Conservation (phyloP, 768 basidiomycete genomes). For the Tylopilus sp. region DNA sequence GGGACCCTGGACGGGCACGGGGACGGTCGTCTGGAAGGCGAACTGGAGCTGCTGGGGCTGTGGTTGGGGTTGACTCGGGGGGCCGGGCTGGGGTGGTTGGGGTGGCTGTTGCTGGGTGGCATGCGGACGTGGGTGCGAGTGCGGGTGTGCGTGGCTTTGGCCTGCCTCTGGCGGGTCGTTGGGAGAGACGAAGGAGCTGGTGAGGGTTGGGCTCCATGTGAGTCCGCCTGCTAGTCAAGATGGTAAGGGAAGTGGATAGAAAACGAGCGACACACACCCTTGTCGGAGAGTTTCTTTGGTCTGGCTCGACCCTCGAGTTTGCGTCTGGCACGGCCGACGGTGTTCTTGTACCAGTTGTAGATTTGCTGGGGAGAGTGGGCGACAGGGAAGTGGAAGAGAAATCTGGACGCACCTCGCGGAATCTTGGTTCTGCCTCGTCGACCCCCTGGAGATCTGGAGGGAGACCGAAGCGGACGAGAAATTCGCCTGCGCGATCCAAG, state of each 20-base stretch:
- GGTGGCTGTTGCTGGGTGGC: conserved; percentile 19
- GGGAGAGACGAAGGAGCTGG: conserved; percentile 35
- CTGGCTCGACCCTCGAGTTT: conserved; percentile 55
- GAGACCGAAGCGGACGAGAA: conserved; percentile 55
- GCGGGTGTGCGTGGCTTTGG: conserved; percentile 24
- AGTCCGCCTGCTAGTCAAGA: conserved; percentile 19
- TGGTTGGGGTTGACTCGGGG: conserved; percentile 6
- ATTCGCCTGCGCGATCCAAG: conserved; percentile 57
- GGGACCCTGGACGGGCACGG: conserved; percentile 34
- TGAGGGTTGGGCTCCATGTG: conserved; percentile 38
- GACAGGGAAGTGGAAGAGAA: neutral
- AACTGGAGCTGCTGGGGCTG: conserved; percentile 43
- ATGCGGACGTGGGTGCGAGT: neutral
- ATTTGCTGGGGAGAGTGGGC: conserved; percentile 45
- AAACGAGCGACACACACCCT: conserved; percentile 32
- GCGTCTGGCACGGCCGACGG: conserved; percentile 56
- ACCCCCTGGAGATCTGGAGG: conserved; percentile 51
- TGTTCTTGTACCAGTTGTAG: conserved; percentile 75
- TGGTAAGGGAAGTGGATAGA: conserved; percentile 5
- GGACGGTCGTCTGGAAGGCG: conserved; percentile 41
- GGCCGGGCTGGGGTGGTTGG: conserved; percentile 30
- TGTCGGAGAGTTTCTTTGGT: conserved; percentile 49
- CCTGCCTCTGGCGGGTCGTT: conserved; percentile 21
- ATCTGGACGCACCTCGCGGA: conserved; percentile 48
- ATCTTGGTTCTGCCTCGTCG: conserved; percentile 57